Evolutionary conservation across 768 basidiomycete species (phyloP).

Genomic region (Chlorophyllum brunneum): DNA sequence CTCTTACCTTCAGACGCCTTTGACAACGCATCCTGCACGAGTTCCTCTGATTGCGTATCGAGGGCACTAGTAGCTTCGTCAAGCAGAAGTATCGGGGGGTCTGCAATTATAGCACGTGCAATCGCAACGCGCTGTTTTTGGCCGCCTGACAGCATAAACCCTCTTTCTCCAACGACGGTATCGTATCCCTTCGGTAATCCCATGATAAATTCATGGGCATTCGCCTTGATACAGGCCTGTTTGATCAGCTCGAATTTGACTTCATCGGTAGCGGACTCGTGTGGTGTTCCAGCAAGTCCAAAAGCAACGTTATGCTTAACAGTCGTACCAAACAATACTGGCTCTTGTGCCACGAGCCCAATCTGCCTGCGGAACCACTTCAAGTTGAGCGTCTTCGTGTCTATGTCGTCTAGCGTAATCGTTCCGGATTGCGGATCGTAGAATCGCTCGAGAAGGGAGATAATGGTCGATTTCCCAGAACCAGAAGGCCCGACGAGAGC

Average conservation of each 20-base stretch:
- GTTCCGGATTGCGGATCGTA: slow-evolving; percentile 66
- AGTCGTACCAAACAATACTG: slow-evolving; percentile 70
- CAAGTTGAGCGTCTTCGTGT: slow-evolving; percentile 64
- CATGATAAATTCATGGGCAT: slow-evolving; percentile 72
- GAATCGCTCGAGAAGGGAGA: slow-evolving; percentile 75
- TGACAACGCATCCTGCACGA: slow-evolving; percentile 80
- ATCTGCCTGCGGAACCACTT: slow-evolving; percentile 77
- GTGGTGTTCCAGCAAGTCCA: slow-evolving; percentile 65
- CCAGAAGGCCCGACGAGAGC: slow-evolving; percentile 69
- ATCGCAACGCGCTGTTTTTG: slow-evolving; percentile 82
- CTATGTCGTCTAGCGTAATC: slow-evolving; percentile 63
- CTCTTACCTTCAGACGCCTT: slow-evolving; percentile 57
- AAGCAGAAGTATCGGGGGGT: slow-evolving; percentile 71
- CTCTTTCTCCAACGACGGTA: slow-evolving; percentile 79
- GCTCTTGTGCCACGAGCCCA: slow-evolving; percentile 78
- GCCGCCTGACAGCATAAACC: slow-evolving; percentile 70
- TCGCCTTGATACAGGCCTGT: slow-evolving; percentile 74
- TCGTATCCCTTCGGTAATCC: slow-evolving; percentile 73
- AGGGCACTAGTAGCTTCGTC: slow-evolving; percentile 79
- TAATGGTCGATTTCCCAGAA: slow-evolving; percentile 63
- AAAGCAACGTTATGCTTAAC: slow-evolving; percentile 71
- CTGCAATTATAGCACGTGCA: slow-evolving; percentile 75
- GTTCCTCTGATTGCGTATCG: slow-evolving; percentile 72
- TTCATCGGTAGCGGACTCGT: slow-evolving; percentile 56
- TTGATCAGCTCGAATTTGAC: slow-evolving; percentile 68